Evolutionary conservation across 306 rosid genomes (phyloP), one percentile per base, ranked within the genome.

Genomic region (Prosopis cineraria): DNA sequence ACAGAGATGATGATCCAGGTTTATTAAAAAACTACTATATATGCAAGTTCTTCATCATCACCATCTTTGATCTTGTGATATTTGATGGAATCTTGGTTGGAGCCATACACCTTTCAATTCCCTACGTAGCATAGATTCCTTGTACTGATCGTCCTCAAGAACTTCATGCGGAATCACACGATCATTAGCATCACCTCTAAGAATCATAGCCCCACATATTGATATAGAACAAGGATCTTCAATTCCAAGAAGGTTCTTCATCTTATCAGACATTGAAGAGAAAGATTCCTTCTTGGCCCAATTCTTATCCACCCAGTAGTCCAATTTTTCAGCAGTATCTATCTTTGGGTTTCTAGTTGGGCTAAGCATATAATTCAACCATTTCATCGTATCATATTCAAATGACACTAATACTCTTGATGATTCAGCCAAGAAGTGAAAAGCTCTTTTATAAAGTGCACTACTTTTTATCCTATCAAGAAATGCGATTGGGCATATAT

Each of bases 81-180:
- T 22, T 40, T 63, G 78, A 37, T 50, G 65, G 70, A 74, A 43
- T 43, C 74, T 74, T 10, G 81, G 83, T 33, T 79, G 79, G 29
- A 83, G 56, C 77, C 83, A 83, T 3, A 74, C 77, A 40, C 78
- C 78, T 74, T 83, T 79, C 17, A 78, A 59, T 1, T 69, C 33
- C 39, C 25, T 39, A 1, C 24, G 31, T 4, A 19, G 10, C 17
- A 10, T 9, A 47, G 71, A 70, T 2, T 40, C 63, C 3, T 65
- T 73, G 5, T 3, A n/a, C n/a, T n/a, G 3, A 34, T 34, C 5
- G 45, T 31, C n/a, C 7, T 17, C 72, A 9, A 12, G 2, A 60
- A 29, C 4, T 9, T 27, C 31, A 4, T 58, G 3, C 4, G 19
- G 30, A 58, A 13, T 5, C n/a, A 58, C 13, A 58, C 8, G 65